Conservation (phyloP, 257 asterid genomes). For the Nicotiana knightiana region DNA sequence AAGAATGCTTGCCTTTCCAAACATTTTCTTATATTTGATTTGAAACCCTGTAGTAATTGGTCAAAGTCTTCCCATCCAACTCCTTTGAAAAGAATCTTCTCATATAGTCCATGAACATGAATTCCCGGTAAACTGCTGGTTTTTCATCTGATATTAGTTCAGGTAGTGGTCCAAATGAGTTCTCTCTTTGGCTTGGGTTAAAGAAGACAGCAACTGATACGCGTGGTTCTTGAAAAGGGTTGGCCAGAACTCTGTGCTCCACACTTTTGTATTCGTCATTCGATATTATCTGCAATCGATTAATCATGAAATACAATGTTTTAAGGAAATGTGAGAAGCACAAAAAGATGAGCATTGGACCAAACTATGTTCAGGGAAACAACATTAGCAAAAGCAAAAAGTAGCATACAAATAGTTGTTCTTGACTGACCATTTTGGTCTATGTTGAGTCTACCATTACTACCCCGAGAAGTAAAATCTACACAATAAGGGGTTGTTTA, state of each 20-base stretch:
- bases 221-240: slow-evolving; percentile 27
- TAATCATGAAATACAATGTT: neutral
- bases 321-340: neutral
- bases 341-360: neutral
- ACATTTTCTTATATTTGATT: neutral
- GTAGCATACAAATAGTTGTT: neutral
- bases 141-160: slow-evolving; percentile 25
- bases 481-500: neutral
- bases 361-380: neutral
- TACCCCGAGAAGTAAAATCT: neutral
- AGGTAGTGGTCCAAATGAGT: slow-evolving; percentile 31
- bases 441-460: neutral
- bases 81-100: slow-evolving; percentile 39
- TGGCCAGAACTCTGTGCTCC: slow-evolving; percentile 40
- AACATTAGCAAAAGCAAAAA: neutral
- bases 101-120: slow-evolving; percentile 24
- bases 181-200: slow-evolving; percentile 32
- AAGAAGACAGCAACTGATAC: slow-evolving; percentile 35
- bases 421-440: neutral
- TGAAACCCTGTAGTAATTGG: slow-evolving; percentile 29
- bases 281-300: slow-evolving; percentile 33
- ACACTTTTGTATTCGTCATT: slow-evolving; percentile 40
- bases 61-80: slow-evolving; percentile 40
- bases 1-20: neutral
- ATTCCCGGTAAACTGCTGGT: slow-evolving; percentile 29